Base-by-base conservation (phyloP, 306 rosid genomes). In the Quercus engelmannii region DNA sequence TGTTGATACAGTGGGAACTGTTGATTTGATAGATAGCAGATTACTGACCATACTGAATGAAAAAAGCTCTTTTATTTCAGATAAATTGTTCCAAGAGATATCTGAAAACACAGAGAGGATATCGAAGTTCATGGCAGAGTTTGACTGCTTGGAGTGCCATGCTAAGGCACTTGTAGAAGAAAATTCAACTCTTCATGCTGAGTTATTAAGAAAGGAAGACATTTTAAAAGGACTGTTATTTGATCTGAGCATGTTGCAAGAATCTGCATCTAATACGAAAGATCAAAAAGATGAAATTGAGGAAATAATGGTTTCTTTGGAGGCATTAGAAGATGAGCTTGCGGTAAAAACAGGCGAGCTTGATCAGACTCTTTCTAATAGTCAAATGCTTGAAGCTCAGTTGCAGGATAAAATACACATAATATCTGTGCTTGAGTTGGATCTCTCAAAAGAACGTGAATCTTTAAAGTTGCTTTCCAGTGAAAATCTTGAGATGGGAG, bases 161-260 rank as follows among this genome's bases (percentile, higher is more conserved):
- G 79, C 84, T 68, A 85, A 83, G 69, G 92, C 85, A 46, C 49
- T 91, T 77, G 85, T 74, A 79, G 76, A 74, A 0, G 86, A 81
- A 72, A 83, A 84, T 77, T 49, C 55, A 55, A 75, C 87, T 76
- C 89, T 89, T 64, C 89, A 83, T 74, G 80, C 84, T 76, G 99
- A 95, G 84, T 70, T 91, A 78, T 74, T 84, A 23, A 85, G 98
- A 80, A 95, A 89, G 90, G 98, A 93, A 10, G 96, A 90, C 54
- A 88, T 95, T 71, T 92, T 93, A 54, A 88, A 84, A 56, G 99
- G 99, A 65, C 76, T 95, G 83, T 65, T 89, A 69, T 95, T 93
- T 73, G 99, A 95, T 84, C 82, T 93, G 75, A 93, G 99, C 83
- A 88, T 95, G 90, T 86, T 95, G 84, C 99, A 95, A 85, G 99